Base-by-base conservation (phyloP, 495 filamentous ascomycete species). In the Cercophora newfieldiana region DNA sequence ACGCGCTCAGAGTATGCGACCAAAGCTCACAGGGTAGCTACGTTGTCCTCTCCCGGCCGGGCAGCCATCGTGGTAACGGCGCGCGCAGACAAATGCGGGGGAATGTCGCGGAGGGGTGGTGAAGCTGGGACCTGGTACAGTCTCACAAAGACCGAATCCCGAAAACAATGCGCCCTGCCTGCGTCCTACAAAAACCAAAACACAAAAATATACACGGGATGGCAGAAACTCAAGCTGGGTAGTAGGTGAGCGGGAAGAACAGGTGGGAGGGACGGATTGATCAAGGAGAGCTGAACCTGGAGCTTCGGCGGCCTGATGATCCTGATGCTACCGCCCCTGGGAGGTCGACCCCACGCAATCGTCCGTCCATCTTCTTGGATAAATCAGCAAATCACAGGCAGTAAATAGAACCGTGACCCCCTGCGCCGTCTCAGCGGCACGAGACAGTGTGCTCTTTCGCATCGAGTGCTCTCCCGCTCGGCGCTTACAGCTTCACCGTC, bases 21-120 rank as follows among this genome's bases (percentile, higher is more conserved):
- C 22, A 29, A 25, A 16, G 83, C 90, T 88, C 77, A 96, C 92
- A 94, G 85, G 14, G 90, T 94, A 70, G 91, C 82, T 63, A 92
- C 79, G 63, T 88, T 84, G 72, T 93, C 91, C 80, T 96, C 93
- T 69, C 91, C 91, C 50, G 87, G 86, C 68, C 85, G 82, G 67
- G 84, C 86, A 74, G 93, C 90, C 93, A 97, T 97, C 30, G 71
- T 81, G 50, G 19, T 51, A 8, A 30, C 44, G 22, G 24, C 12
- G n/a, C 21, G 63, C 61, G 30, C 37, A 24, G 16, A 57, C 55
- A 53, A 67, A 12, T 18, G 44, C 25, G 37, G 19, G n/a, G 30
- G n/a, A 50, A n/a, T n/a, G n/a, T n/a, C 19, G 24, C 7, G 18
- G 59, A 25, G 48, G 48, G 59, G 59, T 21, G 28, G 24, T n/a